Conservation (phyloP, 164 flowering plant genomes). For the Santalum album region DNA sequence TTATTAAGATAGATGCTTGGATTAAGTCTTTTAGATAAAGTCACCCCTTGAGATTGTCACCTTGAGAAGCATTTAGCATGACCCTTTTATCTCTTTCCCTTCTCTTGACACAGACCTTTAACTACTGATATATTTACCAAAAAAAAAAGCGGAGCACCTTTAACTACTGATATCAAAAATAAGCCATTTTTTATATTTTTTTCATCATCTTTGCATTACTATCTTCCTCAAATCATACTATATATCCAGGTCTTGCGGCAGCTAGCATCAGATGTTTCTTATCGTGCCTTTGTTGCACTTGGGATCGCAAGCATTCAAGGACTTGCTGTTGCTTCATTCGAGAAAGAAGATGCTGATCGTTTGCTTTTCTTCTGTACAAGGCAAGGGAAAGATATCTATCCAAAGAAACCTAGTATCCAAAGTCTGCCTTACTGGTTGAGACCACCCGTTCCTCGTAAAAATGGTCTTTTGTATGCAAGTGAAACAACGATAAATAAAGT, state of each 20-base stretch:
- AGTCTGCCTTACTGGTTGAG: conserved; percentile 63
- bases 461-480: conserved; percentile 16
- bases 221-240: background rate
- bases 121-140: too few species aligned
- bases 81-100: too few species aligned
- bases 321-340: conserved; percentile 85
- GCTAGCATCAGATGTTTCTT: conserved; percentile 78
- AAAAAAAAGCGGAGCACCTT: too few species aligned
- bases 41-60: too few species aligned
- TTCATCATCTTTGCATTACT: too few species aligned
- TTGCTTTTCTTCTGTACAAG: conserved; percentile 64
- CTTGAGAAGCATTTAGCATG: too few species aligned
- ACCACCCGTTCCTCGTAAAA: conserved; percentile 69
- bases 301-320: conserved; percentile 96
- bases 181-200: too few species aligned
- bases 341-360: conserved; percentile 84
- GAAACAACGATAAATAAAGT: too few species aligned
- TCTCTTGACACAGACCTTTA: too few species aligned
- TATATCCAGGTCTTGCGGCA: conserved; percentile 76
- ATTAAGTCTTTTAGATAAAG: too few species aligned
- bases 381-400: conserved; percentile 19
- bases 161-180: too few species aligned
- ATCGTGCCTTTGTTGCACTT: conserved; percentile 77
- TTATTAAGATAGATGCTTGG: too few species aligned
- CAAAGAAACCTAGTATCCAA: conserved; percentile 12